Evolutionary conservation across 1,284 basidiomycete species (phyloP).

Genomic region (Microbotryum scabiosae): DNA sequence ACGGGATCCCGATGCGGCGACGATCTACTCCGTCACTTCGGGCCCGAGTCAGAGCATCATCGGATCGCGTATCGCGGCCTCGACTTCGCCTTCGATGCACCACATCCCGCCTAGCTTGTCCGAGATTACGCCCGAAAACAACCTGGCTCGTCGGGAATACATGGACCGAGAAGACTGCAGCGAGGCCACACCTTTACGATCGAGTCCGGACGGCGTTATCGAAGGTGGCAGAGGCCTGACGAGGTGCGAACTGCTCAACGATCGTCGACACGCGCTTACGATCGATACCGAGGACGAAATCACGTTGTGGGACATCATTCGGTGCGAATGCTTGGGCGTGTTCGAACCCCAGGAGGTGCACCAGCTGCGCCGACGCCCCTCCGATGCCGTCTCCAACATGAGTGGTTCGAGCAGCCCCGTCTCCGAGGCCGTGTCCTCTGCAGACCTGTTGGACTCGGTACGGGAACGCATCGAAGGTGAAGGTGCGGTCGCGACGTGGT

Average conservation of each 20-base stretch:
- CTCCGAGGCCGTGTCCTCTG: not conserved
- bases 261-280: constrained; percentile 82
- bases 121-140: not conserved
- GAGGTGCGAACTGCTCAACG: constrained; percentile 64
- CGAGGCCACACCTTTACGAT: constrained; percentile 61
- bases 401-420: not conserved
- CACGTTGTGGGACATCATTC: constrained; percentile 84
- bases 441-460: constrained; percentile 76
- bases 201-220: constrained; percentile 61
- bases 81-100: not conserved
- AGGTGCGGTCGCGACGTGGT: constrained; percentile 77
- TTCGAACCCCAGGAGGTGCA: constrained; percentile 58
- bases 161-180: constrained; percentile 72
- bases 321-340: constrained; percentile 64
- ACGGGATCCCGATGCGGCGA: constrained; percentile 65
- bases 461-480: constrained; percentile 85
- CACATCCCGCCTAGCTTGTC: not conserved
- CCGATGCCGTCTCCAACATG: not conserved
- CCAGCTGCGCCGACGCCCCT: constrained; percentile 19
- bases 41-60: too few relatives aligned
- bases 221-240: constrained; percentile 74
- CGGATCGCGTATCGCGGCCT: not conserved
- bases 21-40: constrained; percentile 69
- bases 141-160: constrained; percentile 50
- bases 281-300: constrained; percentile 78